These are phyloP conservation scores for Saccharomycopsis sp. DNA, from an alignment of 805 yeast genomes.

Conservation along the genomic window DNA sequence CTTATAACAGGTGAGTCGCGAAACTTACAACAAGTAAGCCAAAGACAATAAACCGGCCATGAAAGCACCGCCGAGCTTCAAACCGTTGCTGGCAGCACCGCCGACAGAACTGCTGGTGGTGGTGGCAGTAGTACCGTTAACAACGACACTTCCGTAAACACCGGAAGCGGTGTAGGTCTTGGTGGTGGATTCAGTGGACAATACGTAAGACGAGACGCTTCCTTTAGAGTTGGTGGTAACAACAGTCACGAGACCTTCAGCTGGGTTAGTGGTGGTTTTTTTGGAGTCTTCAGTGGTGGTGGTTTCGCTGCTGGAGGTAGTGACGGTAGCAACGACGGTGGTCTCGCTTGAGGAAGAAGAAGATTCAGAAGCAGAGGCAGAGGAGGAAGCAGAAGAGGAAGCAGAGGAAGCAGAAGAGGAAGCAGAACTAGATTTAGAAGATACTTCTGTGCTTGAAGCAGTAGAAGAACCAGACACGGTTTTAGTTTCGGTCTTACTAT, in stretches of 20 bases:
- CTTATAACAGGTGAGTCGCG: conserved; percentile 4
- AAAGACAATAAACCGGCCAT: conserved; percentile 4
- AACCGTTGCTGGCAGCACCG: neutral
- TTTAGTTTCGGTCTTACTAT: neutral
- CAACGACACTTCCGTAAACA: neutral
- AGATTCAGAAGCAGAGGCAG: neutral
- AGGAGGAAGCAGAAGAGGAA: neutral
- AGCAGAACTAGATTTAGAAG: too few species aligned
- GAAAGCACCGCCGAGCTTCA: conserved; percentile 1
- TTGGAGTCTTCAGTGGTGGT: neutral
- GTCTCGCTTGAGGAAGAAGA: neutral
- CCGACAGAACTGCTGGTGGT: neutral
- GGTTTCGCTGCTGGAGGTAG: neutral
- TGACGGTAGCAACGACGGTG: neutral
- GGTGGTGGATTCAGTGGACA: neutral
- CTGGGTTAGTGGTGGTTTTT: neutral
- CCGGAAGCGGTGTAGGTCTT: neutral
- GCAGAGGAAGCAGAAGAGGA: neutral
- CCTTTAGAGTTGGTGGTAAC: conserved; percentile 1
- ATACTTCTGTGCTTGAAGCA: neutral
- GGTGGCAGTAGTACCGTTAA: neutral
- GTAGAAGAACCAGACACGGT: neutral
- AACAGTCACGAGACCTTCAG: conserved; percentile 1
- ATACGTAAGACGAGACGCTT: neutral
- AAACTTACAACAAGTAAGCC: conserved; percentile 5